A percentile compares a stretch with the other conserved stretches of the same genome.
phyloP scores from a whole-genome alignment of 2,329 filamentous ascomycete species.

The Trichoderma pleuroti region DNA sequence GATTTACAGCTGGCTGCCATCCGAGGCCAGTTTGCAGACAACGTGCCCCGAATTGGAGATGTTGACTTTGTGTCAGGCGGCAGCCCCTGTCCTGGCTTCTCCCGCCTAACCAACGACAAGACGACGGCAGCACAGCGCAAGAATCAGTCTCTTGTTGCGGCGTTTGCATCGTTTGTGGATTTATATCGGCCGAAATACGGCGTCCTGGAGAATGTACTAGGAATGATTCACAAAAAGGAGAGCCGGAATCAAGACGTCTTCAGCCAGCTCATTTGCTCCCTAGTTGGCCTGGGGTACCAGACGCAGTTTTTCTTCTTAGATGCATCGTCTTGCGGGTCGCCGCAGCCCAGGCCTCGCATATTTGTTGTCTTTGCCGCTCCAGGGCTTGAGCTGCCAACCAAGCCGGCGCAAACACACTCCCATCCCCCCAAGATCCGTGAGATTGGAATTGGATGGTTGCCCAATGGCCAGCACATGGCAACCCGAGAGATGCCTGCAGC shows the following conservation, averaged over 20 bases:
- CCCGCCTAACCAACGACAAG: slow-evolving; percentile 56
- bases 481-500: slow-evolving; percentile 38
- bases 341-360: slow-evolving; percentile 63
- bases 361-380: slow-evolving; percentile 72
- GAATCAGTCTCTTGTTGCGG: slow-evolving; percentile 74
- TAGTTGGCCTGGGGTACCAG: slow-evolving; percentile 78
- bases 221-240: slow-evolving; percentile 53
- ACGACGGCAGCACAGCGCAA: slow-evolving; percentile 54
- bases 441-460: slow-evolving; percentile 52
- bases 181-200: slow-evolving; percentile 72
- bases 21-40: slow-evolving; percentile 41
- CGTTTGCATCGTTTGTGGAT: slow-evolving; percentile 71
- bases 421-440: slow-evolving; percentile 42
- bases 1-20: slow-evolving; percentile 59
- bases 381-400: slow-evolving; percentile 52
- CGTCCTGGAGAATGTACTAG: slow-evolving; percentile 71
- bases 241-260: slow-evolving; percentile 61
- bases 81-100: slow-evolving; percentile 76
- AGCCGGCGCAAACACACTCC: slow-evolving; percentile 60
- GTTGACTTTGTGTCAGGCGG: slow-evolving; percentile 70
- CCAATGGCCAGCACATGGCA: slow-evolving; percentile 59
- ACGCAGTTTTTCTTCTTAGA: slow-evolving; percentile 64
- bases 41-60: slow-evolving; percentile 57
- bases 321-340: slow-evolving; percentile 64
- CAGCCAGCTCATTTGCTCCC: slow-evolving; percentile 66